Evolutionary conservation across 108 stramenopile genomes (phyloP), one percentile per base, ranked within the genome.

Genomic region (Seminavis robusta): DNA sequence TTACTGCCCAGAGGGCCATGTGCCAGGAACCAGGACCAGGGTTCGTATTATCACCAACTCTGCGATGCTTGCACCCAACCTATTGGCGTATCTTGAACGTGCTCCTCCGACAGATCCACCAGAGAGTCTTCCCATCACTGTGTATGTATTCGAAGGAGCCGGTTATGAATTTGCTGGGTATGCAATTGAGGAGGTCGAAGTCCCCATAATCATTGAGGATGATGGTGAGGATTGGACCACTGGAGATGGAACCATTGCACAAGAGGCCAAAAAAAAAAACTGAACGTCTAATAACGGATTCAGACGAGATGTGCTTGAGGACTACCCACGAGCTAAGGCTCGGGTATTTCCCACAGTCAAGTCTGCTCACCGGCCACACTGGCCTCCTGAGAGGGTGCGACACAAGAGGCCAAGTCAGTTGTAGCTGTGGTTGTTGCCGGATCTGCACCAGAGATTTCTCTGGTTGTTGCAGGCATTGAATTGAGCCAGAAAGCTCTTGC

Each of bases 1-100:
- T 52, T 88, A 79, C 38, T 92, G 91, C 62, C 91, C 91, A 1
- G 91, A 92, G 55, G 91, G 91, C 23, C 80, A 88, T 61, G 82
- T 80, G 24, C 91, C 91, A 27, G 83, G 77, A 43, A 84, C 86
- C 8, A 49, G 52, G 7, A 75, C 76, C 21, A 80, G 82, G 7
- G 91, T 88, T 21, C 79, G 91, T n/a, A 61, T 92, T 41, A 88
- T 92, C 55, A 76, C 86, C 40, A 87, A 92, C 52, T 66, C 69
- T 23, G 62, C 47, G 4, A 50, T 28, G 21, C 42, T 92, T 52
- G 85, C 83, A 7, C 80, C 87, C 7, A 67, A 79, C 41, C 27
- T 92, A 1, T 40, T 92, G 58, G 91, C 85, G 1, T 92, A 87
- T 46, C 66, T 92, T 55, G 91, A 92, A 30, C 77, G 91, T 16